These are phyloP conservation scores for Nakazawaea wickerhamii DNA, from an alignment of 805 yeast genomes.

Conservation along the genomic window DNA sequence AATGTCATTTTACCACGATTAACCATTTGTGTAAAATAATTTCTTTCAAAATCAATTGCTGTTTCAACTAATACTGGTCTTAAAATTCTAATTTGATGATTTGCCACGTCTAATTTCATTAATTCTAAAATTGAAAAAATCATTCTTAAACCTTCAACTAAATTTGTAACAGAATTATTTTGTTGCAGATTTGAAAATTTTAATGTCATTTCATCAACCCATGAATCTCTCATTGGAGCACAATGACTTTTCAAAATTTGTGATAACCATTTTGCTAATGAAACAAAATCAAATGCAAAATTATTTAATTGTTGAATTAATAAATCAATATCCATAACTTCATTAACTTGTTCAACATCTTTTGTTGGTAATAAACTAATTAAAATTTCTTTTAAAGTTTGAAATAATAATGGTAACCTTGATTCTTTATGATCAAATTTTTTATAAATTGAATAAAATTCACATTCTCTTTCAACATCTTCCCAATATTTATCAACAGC, in stretches of 20 bases:
- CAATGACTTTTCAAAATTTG: constrained; percentile 80
- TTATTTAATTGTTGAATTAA: constrained; percentile 68
- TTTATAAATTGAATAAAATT: constrained; percentile 30
- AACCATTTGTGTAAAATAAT: constrained; percentile 58
- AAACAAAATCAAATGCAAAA: constrained; percentile 67
- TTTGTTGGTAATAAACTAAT: constrained; percentile 71
- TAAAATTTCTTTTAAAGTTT: constrained; percentile 73
- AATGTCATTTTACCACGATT: constrained; percentile 55
- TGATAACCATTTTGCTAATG: constrained; percentile 69
- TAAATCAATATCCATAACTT: constrained; percentile 71
- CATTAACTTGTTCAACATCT: constrained; percentile 61
- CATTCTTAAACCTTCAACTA: constrained; percentile 73
- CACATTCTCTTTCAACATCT: constrained; percentile 66
- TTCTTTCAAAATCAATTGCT: constrained; percentile 84
- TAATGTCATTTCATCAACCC: constrained; percentile 78
- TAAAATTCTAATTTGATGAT: constrained; percentile 83
- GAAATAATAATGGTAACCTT: constrained; percentile 63
- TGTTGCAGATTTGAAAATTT: constrained; percentile 45
- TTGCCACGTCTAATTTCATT: constrained; percentile 92
- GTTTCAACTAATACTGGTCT: constrained; percentile 82
- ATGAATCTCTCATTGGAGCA: constrained; percentile 90
- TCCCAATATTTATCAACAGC: constrained; percentile 82
- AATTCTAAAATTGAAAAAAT: constrained; percentile 84
- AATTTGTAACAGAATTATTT: constrained; percentile 38
- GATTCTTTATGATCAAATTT: constrained; percentile 22